Evolutionary conservation across 306 rosid genomes (phyloP).

Genomic region (Medicago ruthenica): DNA sequence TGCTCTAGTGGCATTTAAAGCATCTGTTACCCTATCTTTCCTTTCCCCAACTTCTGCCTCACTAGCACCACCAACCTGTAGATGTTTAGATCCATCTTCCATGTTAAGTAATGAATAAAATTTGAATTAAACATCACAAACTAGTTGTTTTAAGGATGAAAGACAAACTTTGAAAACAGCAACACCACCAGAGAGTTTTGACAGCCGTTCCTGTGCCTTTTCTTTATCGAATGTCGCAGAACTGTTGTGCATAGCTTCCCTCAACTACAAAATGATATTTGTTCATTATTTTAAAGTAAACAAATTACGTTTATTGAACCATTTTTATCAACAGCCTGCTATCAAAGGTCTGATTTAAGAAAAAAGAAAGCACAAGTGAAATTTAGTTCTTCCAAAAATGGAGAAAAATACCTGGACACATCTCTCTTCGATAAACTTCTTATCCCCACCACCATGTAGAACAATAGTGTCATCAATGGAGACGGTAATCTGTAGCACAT

Average conservation of each 20-base stretch:
- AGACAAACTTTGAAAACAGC: constrained; percentile 86
- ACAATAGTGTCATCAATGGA: constrained; percentile 84
- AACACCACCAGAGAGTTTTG: constrained; percentile 93
- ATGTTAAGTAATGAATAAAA: constrained; percentile 23
- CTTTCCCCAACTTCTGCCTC: constrained; percentile 94
- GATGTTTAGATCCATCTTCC: constrained; percentile 37
- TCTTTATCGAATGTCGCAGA: constrained; percentile 86
- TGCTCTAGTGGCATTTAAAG: constrained; percentile 91
- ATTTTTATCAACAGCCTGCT: constrained; percentile 1
- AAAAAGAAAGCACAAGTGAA: background rate
- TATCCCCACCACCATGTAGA: constrained; percentile 95
- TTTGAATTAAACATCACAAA: constrained; percentile 26
- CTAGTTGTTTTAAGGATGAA: constrained; percentile 34
- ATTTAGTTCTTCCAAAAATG: background rate
- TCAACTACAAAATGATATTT: constrained; percentile 60
- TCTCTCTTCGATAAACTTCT: constrained; percentile 91
- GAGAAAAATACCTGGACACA: constrained; percentile 74
- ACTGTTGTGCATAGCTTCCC: constrained; percentile 73
- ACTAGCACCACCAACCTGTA: constrained; percentile 94
- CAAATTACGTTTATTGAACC: background rate
- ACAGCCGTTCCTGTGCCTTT: constrained; percentile 89
- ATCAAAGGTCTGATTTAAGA: background rate
- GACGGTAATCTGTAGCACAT: constrained; percentile 69
- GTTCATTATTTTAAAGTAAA: constrained; percentile 13
- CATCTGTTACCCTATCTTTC: constrained; percentile 97